Percentiles rank a stretch among this genome's conserved stretches.
These are phyloP conservation scores for Monascus ruber DNA, from an alignment of 2,329 filamentous ascomycete species.

Conservation along the genomic window DNA sequence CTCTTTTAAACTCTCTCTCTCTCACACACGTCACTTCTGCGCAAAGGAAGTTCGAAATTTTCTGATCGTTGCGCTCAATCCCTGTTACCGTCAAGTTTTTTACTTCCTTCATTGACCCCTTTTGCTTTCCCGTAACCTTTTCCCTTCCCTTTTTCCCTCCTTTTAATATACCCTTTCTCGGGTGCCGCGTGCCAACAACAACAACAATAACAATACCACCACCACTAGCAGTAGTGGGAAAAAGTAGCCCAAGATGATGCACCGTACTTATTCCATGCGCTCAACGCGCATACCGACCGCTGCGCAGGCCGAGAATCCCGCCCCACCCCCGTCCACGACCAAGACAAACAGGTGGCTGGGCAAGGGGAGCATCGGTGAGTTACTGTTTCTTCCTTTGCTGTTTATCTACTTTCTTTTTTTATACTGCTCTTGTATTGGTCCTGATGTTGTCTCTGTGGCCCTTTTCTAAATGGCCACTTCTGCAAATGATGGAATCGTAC, in stretches of 20 bases:
- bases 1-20: conserved; percentile 1
- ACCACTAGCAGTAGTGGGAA: conserved; percentile 1
- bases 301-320: conserved; percentile 81
- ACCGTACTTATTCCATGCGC: conserved; percentile 99
- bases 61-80: neutral
- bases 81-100: no score
- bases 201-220: neutral
- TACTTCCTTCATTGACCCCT: neutral
- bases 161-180: no score
- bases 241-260: conserved; percentile 48
- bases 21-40: conserved; percentile 1
- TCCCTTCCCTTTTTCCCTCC: neutral
- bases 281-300: conserved; percentile 91
- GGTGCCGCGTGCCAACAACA: neutral
- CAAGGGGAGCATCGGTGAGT: conserved; percentile 71
- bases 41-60: neutral
- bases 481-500: neutral
- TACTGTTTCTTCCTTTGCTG: neutral
- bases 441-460: neutral
- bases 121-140: neutral
- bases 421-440: neutral
- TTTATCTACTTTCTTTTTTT: conserved; percentile 1
- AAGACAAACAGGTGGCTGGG: conserved; percentile 87
- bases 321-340: conserved; percentile 80
- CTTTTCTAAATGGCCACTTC: neutral